Evolutionary conservation across 108 stramenopile genomes (phyloP), one percentile per base, ranked within the genome.

Genomic region (Pseudonitzschia delicatissima): DNA sequence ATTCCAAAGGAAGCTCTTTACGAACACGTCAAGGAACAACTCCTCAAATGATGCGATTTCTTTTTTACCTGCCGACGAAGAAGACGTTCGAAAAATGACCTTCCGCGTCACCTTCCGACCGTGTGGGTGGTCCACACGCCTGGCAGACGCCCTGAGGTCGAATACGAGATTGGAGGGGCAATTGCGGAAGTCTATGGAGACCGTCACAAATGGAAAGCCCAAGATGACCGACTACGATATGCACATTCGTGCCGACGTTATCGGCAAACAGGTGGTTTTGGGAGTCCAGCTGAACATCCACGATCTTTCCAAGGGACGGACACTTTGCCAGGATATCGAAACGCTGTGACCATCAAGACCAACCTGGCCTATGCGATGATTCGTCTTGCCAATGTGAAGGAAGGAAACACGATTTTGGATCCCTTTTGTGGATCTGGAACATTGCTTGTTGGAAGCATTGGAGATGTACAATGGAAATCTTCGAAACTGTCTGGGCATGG

Each of bases 371-470:
- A 87, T 60, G 79, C 72, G 23, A 77, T 87, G 82, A 57, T 87
- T 1, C 83, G 83, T 0, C 70, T 78, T 29, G 86, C 79, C 5
- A 80, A 81, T 52, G 68, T 85, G 0, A 18, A 73, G 29, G 53
- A 49, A 20, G 83, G 83, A 9, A 49, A 81, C 57, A 59, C 69
- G 77, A 58, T 88, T 7, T 63, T 92, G 42, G 91, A 92, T 76
- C 87, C 91, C 0, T 76, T 84, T 60, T 92, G 91, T 82, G 91
- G 91, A 45, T 87, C 86, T 0, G 91, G 91, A 1, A 92, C 91
- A 0, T 79, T 92, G 34, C 71, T n/a, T 81, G 31, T 82, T 92
- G 58, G 91, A 92, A 68, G 91, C 86, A 11, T 40, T 87, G 47
- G 84, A 87, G 36, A 66, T 73, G 26, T 77, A 71, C 37, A 67